Evolutionary conservation across 192 early-diverging fungal species (phyloP).

Genomic region (Gryganskiella cystojenkinii): DNA sequence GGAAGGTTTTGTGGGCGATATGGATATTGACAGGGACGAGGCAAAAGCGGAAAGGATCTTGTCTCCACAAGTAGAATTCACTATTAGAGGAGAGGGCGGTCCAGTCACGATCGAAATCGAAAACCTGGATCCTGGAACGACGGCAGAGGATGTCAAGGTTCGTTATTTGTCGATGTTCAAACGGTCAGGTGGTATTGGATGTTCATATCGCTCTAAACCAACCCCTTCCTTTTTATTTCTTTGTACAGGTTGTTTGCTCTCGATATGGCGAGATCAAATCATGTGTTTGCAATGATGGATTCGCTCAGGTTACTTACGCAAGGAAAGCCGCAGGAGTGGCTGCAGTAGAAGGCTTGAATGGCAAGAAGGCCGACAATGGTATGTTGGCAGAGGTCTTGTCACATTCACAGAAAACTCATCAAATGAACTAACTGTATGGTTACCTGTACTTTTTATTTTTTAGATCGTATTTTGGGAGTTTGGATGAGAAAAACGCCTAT

Average conservation of each 20-base stretch:
- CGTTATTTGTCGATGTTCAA: background rate
- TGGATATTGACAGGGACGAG: background rate
- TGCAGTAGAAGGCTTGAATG: conserved; percentile 58
- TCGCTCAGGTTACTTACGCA: conserved; percentile 60
- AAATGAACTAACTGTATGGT: background rate
- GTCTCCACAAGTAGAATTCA: no score
- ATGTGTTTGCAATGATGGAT: conserved; percentile 53
- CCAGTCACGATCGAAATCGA: conserved; percentile 45
- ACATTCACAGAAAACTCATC: background rate
- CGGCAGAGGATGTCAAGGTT: conserved; percentile 49
- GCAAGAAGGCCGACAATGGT: conserved; percentile 62
- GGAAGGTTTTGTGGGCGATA: background rate
- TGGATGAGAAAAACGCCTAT: conserved; percentile 14
- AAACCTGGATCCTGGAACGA: conserved; percentile 47
- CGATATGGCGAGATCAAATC: conserved; percentile 53
- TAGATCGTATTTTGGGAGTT: conserved; percentile 46
- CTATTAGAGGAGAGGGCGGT: conserved; percentile 1
- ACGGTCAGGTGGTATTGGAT: background rate
- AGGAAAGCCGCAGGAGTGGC: conserved; percentile 54
- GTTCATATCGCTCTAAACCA: background rate
- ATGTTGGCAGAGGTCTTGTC: background rate
- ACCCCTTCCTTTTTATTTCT: background rate
- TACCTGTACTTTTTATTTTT: background rate
- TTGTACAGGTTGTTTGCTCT: conserved; percentile 32
- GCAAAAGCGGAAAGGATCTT: no score